Percentiles rank a stretch among this genome's conserved stretches.
Evolutionary conservation across 352 stramenopile genomes (phyloP).

Genomic region (Phytophthora vignae): DNA sequence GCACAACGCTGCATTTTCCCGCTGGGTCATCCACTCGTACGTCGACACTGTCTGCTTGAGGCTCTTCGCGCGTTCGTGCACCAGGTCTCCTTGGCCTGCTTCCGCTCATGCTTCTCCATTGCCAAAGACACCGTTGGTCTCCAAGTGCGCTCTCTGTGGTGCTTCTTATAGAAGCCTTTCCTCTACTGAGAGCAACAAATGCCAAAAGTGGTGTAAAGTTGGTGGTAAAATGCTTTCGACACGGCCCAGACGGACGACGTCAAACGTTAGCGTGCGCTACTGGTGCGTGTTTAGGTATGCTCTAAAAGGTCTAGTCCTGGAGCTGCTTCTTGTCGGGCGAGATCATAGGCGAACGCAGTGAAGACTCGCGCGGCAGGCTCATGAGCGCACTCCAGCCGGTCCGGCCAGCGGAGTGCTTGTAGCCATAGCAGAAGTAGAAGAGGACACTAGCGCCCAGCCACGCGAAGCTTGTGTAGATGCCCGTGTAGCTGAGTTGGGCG

Average conservation of each 20-base stretch:
- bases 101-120: too few relatives aligned
- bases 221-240: neutral
- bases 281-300: conserved; percentile 12
- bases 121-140: too few relatives aligned
- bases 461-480: conserved; percentile 55
- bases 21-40: conserved; percentile 14
- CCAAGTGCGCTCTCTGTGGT: too few relatives aligned
- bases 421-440: conserved; percentile 84
- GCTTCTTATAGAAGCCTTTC: too few relatives aligned
- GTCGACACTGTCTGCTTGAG: conserved; percentile 12
- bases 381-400: conserved; percentile 69
- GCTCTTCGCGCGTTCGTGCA: neutral
- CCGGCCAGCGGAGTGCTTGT: conserved; percentile 65
- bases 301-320: conserved; percentile 23
- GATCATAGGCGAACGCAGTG: conserved; percentile 59
- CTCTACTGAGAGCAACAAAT: too few relatives aligned
- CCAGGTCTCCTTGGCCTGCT: neutral
- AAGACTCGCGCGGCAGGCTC: conserved; percentile 56
- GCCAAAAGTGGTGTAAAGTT: neutral
- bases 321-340: conserved; percentile 56
- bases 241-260: conserved; percentile 1
- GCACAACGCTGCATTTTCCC: conserved; percentile 26
- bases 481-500: conserved; percentile 55
- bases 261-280: conserved; percentile 1
- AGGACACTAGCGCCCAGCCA: conserved; percentile 66